Conservation (phyloP, 176 grass and related monocot genomes). For the Poa pratensis region DNA sequence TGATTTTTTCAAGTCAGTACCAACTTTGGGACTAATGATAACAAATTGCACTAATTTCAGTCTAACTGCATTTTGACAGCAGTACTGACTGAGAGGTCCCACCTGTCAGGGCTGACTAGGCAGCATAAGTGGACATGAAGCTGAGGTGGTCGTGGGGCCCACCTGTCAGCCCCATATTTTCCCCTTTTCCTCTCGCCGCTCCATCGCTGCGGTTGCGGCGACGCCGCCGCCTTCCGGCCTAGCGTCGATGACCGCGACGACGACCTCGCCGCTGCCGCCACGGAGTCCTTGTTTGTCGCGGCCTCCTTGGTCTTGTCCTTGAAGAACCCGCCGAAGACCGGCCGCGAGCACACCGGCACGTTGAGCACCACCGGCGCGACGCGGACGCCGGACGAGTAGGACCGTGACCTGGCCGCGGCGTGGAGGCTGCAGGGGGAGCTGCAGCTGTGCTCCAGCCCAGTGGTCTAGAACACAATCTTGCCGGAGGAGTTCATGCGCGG, state of each 20-base stretch:
- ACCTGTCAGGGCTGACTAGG: too few species aligned
- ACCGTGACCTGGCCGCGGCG: conserved; percentile 60
- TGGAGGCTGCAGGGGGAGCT: conserved; percentile 85
- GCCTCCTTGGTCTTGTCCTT: conserved; percentile 71
- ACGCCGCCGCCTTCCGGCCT: conserved; percentile 35
- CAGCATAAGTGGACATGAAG: too few species aligned
- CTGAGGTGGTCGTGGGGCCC: too few species aligned
- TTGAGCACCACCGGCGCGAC: conserved; percentile 83
- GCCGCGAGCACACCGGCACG: conserved; percentile 80
- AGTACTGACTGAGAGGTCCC: too few species aligned
- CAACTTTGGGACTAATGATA: too few species aligned
- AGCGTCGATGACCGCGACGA: conserved; percentile 35
- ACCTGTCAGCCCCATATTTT: too few species aligned
- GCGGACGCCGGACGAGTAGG: conserved; percentile 81
- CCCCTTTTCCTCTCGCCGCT: too few species aligned
- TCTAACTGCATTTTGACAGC: too few species aligned
- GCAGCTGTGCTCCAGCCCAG: conserved; percentile 74
- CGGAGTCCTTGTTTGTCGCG: conserved; percentile 19
- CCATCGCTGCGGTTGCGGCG: conserved; percentile 34
- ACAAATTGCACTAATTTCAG: too few species aligned
- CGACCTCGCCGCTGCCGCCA: not conserved
- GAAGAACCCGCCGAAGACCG: conserved; percentile 84
- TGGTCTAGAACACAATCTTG: conserved; percentile 85
- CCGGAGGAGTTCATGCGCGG: conserved; percentile 92
- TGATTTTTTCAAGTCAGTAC: too few species aligned